phyloP scores from a whole-genome alignment of 345 rosid genomes.

The Aquilaria malaccensis region DNA sequence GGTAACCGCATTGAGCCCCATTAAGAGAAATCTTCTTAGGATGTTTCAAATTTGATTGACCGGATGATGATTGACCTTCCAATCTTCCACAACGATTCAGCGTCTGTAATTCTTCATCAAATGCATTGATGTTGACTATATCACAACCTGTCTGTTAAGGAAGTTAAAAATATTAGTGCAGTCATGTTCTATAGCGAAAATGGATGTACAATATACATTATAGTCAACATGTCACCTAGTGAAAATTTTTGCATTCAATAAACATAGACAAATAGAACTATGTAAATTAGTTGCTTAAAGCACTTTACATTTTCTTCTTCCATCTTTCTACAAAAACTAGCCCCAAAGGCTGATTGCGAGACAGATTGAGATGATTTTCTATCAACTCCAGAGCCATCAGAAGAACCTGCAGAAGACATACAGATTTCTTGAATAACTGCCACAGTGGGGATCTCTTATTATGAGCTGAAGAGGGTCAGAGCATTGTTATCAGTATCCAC shows the following conservation, averaged over 20 bases:
- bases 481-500: background rate
- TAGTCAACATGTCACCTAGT: too few species aligned
- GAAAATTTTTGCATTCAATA: too few species aligned
- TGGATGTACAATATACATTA: background rate
- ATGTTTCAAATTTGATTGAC: slow-evolving; percentile 15
- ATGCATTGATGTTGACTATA: slow-evolving; percentile 20
- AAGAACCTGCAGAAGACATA: slow-evolving; percentile 30
- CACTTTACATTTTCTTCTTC: slow-evolving; percentile 51
- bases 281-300: slow-evolving; percentile 9
- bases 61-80: slow-evolving; percentile 28
- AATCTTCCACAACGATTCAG: slow-evolving; percentile 22
- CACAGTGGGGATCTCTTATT: background rate
- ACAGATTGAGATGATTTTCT: slow-evolving; percentile 23
- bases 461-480: background rate
- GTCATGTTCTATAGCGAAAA: slow-evolving; percentile 8
- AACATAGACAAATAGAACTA: slow-evolving; percentile 10
- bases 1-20: slow-evolving; percentile 15
- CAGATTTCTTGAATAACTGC: slow-evolving; percentile 12
- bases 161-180: slow-evolving; percentile 8
- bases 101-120: slow-evolving; percentile 31
- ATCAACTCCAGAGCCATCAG: slow-evolving; percentile 29
- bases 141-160: slow-evolving; percentile 39
- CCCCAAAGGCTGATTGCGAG: slow-evolving; percentile 36
- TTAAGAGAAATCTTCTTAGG: slow-evolving; percentile 19
- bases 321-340: slow-evolving; percentile 31